Conservation (phyloP, 768 basidiomycete genomes). For the Galerina sulciceps region DNA sequence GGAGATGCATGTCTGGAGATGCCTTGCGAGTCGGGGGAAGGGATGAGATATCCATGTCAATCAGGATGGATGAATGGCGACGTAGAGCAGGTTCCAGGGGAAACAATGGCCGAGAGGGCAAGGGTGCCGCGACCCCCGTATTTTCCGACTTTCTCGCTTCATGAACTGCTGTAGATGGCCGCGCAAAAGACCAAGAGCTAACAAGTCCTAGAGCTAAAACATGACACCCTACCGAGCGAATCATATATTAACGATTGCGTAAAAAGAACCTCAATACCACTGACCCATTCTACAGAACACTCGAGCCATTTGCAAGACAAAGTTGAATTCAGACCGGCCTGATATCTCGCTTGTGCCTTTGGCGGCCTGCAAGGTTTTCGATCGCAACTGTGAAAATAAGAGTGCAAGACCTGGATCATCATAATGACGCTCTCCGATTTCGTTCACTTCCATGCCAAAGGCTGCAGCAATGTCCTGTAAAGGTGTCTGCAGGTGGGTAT, state of each 20-base stretch:
- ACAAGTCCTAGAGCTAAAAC: slow-evolving; percentile 89
- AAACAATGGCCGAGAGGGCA: slow-evolving; percentile 40
- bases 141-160: slow-evolving; percentile 9
- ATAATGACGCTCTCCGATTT: slow-evolving; percentile 85
- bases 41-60: slow-evolving; percentile 85
- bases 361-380: slow-evolving; percentile 90
- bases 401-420: slow-evolving; percentile 94
- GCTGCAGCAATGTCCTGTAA: slow-evolving; percentile 70
- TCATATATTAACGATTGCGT: neutral
- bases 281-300: slow-evolving; percentile 95
- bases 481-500: slow-evolving; percentile 57
- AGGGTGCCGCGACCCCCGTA: slow-evolving; percentile 6
- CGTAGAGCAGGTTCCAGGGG: slow-evolving; percentile 56
- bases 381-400: slow-evolving; percentile 86
- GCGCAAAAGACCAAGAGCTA: slow-evolving; percentile 88
- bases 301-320: slow-evolving; percentile 92
- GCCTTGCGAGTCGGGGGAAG: slow-evolving; percentile 58
- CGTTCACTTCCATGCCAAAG: slow-evolving; percentile 54
- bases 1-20: slow-evolving; percentile 45
- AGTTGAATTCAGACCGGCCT: slow-evolving; percentile 88
- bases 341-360: slow-evolving; percentile 93
- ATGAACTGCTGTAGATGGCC: slow-evolving; percentile 55
- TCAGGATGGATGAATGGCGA: slow-evolving; percentile 76
- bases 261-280: slow-evolving; percentile 25
- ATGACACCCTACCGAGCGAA: slow-evolving; percentile 74